Evolutionary conservation across 371 early-diverging fungal species (phyloP).

Genomic region (Saksenaea oblongispora): DNA sequence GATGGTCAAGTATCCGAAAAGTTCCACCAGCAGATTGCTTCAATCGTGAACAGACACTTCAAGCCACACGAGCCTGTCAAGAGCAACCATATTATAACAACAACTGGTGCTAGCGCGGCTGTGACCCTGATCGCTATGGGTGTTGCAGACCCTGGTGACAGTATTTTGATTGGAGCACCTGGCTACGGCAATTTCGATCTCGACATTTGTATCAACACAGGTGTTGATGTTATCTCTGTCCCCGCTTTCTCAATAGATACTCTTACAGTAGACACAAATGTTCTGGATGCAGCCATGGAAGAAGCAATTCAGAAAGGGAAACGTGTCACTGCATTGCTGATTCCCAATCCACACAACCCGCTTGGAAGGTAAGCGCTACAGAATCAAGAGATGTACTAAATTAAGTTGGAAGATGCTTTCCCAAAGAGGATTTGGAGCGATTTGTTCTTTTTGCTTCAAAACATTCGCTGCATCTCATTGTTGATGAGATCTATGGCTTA

Average conservation of each 20-base stretch:
- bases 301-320: constrained; percentile 35
- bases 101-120: constrained; percentile 72
- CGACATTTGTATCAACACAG: constrained; percentile 58
- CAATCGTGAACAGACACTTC: constrained; percentile 64
- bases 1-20: constrained; percentile 51
- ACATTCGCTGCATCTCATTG: constrained; percentile 68
- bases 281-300: constrained; percentile 43
- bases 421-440: constrained; percentile 51
- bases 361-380: constrained; percentile 40
- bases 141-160: constrained; percentile 73
- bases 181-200: constrained; percentile 75
- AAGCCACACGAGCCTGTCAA: constrained; percentile 42
- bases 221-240: constrained; percentile 44
- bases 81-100: constrained; percentile 54
- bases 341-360: constrained; percentile 77
- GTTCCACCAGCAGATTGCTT: constrained; percentile 55
- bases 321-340: constrained; percentile 51
- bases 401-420: constrained; percentile 39
- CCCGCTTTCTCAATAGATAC: constrained; percentile 10
- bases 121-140: constrained; percentile 61
- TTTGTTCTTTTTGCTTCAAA: constrained; percentile 61
- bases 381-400: background rate
- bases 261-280: constrained; percentile 31
- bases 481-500: constrained; percentile 85
- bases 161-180: constrained; percentile 69